Evolutionary conservation across 108 stramenopile genomes (phyloP).

Genomic region (Discostella stelligeroides): DNA sequence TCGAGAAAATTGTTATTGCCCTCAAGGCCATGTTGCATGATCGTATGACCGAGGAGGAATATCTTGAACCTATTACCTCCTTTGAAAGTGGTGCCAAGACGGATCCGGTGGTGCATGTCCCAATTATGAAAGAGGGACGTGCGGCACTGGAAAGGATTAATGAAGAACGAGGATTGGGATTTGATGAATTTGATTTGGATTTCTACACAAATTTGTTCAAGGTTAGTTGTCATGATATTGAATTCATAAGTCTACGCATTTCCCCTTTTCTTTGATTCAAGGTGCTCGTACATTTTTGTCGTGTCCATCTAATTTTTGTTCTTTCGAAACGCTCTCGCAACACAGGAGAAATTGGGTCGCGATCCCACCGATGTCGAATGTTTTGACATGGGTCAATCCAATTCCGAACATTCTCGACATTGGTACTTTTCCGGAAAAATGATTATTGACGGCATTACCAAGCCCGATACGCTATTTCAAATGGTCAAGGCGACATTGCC

Average conservation of each 20-base stretch:
- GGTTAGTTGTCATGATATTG: no score
- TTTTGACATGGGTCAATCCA: constrained; percentile 98
- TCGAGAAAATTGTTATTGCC: constrained; percentile 41
- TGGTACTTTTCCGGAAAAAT: constrained; percentile 99
- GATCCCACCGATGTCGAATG: constrained; percentile 99
- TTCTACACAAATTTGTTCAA: constrained; percentile 96
- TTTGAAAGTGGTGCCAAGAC: constrained; percentile 81
- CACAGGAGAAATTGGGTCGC: constrained; percentile 88
- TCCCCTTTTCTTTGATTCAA: constrained; percentile 4
- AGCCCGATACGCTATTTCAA: constrained; percentile 91
- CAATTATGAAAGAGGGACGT: constrained; percentile 90
- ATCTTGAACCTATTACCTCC: constrained; percentile 69
- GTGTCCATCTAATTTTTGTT: constrained; percentile 6
- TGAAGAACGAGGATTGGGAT: constrained; percentile 89
- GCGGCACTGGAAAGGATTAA: constrained; percentile 92
- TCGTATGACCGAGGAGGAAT: constrained; percentile 98
- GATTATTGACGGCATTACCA: constrained; percentile 96
- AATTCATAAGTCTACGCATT: no score
- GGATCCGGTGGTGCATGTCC: constrained; percentile 77
- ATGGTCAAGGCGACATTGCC: constrained; percentile 97
- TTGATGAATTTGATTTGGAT: constrained; percentile 98
- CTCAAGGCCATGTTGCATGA: constrained; percentile 87
- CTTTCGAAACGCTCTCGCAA: constrained; percentile 5
- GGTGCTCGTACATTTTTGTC: not conserved
- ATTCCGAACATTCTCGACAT: constrained; percentile 98